These are phyloP conservation scores for Colletotrichum plurivorum DNA, from an alignment of 2,329 filamentous ascomycete genomes.

Conservation along the genomic window DNA sequence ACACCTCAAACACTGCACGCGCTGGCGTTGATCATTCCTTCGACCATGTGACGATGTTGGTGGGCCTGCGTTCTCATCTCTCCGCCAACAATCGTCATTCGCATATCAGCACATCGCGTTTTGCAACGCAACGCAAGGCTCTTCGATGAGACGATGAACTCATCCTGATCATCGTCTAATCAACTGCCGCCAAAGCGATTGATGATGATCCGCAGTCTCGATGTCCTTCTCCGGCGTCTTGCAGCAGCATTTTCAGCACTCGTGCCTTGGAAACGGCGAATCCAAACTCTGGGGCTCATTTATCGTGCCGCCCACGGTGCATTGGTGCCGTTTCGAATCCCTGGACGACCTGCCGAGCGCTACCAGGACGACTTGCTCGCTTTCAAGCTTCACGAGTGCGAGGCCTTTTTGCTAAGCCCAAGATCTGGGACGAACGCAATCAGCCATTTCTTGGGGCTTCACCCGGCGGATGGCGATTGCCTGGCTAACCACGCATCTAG, in stretches of 20 bases:
- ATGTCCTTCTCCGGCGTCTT: conserved; percentile 12
- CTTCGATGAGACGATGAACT: background rate
- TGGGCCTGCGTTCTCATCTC: background rate
- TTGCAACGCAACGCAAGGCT: background rate
- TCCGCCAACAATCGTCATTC: conserved; percentile 10
- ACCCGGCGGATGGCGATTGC: background rate
- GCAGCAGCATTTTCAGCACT: conserved; percentile 1
- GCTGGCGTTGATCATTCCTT: background rate
- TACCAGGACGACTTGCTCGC: background rate
- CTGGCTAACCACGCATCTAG: background rate
- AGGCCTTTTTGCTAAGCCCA: background rate
- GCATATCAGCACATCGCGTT: conserved; percentile 7
- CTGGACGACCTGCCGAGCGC: background rate
- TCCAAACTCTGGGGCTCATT: background rate
- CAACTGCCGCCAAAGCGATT: background rate
- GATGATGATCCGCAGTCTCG: conserved; percentile 27
- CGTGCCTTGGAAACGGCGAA: conserved; percentile 15
- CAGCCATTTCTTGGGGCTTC: background rate
- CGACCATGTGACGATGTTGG: background rate
- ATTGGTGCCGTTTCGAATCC: conserved; percentile 26
- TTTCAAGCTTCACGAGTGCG: conserved; percentile 16
- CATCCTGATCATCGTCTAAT: background rate
- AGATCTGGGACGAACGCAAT: background rate
- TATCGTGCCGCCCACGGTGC: conserved; percentile 8
- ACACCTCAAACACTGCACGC: conserved; percentile 1